These are phyloP conservation scores for Bolboschoenoplectus hybrid DNA, from an alignment of 202 grass and related monocot genomes.

Conservation along the genomic window DNA sequence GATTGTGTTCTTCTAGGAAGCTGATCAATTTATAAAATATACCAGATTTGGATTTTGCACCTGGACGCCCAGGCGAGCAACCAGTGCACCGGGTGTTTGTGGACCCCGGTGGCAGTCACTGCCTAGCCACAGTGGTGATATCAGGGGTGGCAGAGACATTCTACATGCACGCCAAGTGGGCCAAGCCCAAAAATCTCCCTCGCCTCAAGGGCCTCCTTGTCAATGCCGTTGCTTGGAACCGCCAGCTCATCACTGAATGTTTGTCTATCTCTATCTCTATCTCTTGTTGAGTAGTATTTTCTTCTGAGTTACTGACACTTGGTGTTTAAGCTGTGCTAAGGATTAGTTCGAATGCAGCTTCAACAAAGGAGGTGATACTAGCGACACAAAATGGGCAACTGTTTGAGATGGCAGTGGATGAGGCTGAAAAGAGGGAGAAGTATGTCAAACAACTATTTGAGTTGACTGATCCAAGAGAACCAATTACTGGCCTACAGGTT, in stretches of 20 bases:
- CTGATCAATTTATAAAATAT: slow-evolving; percentile 2
- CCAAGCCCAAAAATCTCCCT: slow-evolving; percentile 63
- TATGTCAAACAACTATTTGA: slow-evolving; percentile 82
- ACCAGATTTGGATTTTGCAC: slow-evolving; percentile 80
- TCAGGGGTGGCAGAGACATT: slow-evolving; percentile 74
- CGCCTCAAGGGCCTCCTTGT: slow-evolving; percentile 74
- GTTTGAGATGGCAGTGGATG: slow-evolving; percentile 83
- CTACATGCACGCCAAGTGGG: slow-evolving; percentile 95
- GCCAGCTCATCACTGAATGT: slow-evolving; percentile 90
- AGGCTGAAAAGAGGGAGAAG: slow-evolving; percentile 93
- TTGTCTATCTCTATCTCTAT: not conserved
- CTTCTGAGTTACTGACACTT: not conserved
- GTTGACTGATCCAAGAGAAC: slow-evolving; percentile 74
- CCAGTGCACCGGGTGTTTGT: slow-evolving; percentile 90
- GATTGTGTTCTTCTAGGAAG: not conserved
- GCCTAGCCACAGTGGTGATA: slow-evolving; percentile 74
- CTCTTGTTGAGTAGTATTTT: not conserved
- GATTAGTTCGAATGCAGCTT: slow-evolving; percentile 56
- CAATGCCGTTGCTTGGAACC: slow-evolving; percentile 92
- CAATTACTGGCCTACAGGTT: slow-evolving; percentile 84
- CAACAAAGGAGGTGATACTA: slow-evolving; percentile 94
- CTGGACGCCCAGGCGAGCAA: slow-evolving; percentile 76
- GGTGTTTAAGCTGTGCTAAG: not conserved
- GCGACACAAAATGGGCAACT: slow-evolving; percentile 73
- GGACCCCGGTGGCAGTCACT: slow-evolving; percentile 87